phyloP scores from a whole-genome alignment of 2,329 filamentous ascomycete genomes.

The Daldinia eschscholtzii region DNA sequence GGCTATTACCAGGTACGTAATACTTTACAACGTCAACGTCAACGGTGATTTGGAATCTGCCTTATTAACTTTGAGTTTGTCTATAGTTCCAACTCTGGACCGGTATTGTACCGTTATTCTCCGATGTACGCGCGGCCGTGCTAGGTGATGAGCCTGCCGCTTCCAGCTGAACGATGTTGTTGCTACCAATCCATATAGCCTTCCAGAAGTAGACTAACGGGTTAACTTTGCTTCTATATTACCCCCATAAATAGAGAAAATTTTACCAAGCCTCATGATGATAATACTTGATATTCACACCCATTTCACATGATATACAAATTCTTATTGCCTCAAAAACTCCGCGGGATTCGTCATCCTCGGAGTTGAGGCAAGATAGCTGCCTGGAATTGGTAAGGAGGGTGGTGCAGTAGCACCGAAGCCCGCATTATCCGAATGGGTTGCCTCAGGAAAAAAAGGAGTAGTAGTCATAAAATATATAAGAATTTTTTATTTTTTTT shows the following conservation, averaged over 20 bases:
- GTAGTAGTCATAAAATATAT: background rate
- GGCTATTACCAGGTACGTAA: conserved; percentile 83
- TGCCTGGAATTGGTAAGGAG: background rate
- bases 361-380: background rate
- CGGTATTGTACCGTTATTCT: conserved; percentile 79
- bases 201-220: background rate
- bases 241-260: background rate
- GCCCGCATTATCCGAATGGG: background rate
- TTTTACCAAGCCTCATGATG: background rate
- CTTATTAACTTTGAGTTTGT: conserved; percentile 43
- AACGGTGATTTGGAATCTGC: background rate
- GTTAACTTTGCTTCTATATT: background rate
- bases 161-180: background rate
- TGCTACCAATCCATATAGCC: background rate
- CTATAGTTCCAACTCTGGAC: conserved; percentile 85
- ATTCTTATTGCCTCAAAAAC: background rate
- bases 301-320: background rate
- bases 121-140: conserved; percentile 73
- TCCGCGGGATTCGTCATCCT: background rate
- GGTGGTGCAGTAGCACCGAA: background rate
- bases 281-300: background rate
- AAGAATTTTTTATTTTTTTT: background rate
- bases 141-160: conserved; percentile 53
- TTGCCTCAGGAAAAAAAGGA: background rate
- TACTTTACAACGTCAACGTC: background rate